These are phyloP conservation scores for Kazachstania taianensis DNA, from an alignment of 805 yeast species.

Conservation along the genomic window DNA sequence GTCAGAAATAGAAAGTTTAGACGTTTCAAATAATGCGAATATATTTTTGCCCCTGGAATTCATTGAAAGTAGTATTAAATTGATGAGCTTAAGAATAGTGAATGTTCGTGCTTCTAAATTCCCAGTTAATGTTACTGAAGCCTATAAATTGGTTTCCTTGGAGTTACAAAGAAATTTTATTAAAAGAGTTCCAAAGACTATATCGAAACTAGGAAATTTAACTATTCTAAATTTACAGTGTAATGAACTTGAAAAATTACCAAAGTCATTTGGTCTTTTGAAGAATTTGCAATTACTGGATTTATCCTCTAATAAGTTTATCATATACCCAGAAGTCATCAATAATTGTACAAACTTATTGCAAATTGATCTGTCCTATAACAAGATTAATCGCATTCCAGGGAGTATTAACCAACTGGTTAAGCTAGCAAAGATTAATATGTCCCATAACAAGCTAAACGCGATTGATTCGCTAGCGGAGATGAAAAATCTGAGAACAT, in stretches of 20 bases:
- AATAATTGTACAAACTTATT: conserved; percentile 47
- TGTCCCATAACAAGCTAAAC: conserved; percentile 60
- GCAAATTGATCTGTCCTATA: conserved; percentile 74
- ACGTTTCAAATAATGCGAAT: conserved; percentile 80
- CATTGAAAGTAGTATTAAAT: conserved; percentile 67
- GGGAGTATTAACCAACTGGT: conserved; percentile 46
- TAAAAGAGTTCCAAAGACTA: conserved; percentile 46
- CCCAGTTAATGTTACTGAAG: conserved; percentile 64
- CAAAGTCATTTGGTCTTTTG: conserved; percentile 48
- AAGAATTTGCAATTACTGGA: conserved; percentile 51
- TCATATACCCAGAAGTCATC: conserved; percentile 53
- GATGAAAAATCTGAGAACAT: conserved; percentile 48
- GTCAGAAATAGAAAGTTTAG: conserved; percentile 67
- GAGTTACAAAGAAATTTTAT: conserved; percentile 75
- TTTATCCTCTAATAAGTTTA: conserved; percentile 68
- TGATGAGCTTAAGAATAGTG: conserved; percentile 57
- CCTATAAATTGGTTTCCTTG: conserved; percentile 52
- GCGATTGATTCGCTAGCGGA: conserved; percentile 36
- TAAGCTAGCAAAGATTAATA: conserved; percentile 55
- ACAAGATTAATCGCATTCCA: conserved; percentile 56
- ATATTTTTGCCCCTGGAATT: conserved; percentile 77
- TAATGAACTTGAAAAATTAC: conserved; percentile 57
- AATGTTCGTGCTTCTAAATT: conserved; percentile 64
- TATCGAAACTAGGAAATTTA: conserved; percentile 44
- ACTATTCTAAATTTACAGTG: conserved; percentile 60